These are phyloP conservation scores for Eucalyptus curtisii DNA, from an alignment of 345 rosid genomes.

Conservation along the genomic window DNA sequence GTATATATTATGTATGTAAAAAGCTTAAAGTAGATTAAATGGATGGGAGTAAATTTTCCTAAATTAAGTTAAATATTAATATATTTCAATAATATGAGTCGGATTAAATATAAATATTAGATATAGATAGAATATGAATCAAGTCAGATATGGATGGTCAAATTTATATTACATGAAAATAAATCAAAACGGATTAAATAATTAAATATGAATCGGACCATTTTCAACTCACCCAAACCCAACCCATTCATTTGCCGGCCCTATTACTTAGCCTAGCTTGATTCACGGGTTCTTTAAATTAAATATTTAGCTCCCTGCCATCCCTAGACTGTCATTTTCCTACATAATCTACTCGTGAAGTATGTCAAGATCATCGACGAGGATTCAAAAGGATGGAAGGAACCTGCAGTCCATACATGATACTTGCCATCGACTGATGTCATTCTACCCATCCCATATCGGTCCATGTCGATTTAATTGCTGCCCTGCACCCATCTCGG, in stretches of 20 bases:
- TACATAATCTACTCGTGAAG: background rate
- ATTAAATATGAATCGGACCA: accelerated
- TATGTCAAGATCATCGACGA: background rate
- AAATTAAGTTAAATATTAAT: too few relatives aligned
- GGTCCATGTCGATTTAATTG: background rate
- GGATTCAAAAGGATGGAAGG: background rate
- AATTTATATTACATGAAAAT: too few relatives aligned
- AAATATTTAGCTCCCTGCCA: background rate
- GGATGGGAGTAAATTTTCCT: too few relatives aligned
- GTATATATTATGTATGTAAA: too few relatives aligned
- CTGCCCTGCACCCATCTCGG: background rate
- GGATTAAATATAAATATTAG: accelerated
- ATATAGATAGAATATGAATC: too few relatives aligned
- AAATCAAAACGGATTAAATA: accelerated
- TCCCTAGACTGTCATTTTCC: background rate
- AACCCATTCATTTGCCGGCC: accelerated
- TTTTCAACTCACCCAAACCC: too few relatives aligned
- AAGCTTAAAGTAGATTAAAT: too few relatives aligned
- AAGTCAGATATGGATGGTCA: accelerated
- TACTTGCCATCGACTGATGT: background rate
- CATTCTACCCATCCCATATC: background rate
- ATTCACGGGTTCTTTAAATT: background rate
- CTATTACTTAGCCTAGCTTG: background rate
- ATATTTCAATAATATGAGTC: accelerated
- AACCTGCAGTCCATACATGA: accelerated